Conservation (phyloP, 2,329 filamentous ascomycete genomes). For the Fusarium sp. region DNA sequence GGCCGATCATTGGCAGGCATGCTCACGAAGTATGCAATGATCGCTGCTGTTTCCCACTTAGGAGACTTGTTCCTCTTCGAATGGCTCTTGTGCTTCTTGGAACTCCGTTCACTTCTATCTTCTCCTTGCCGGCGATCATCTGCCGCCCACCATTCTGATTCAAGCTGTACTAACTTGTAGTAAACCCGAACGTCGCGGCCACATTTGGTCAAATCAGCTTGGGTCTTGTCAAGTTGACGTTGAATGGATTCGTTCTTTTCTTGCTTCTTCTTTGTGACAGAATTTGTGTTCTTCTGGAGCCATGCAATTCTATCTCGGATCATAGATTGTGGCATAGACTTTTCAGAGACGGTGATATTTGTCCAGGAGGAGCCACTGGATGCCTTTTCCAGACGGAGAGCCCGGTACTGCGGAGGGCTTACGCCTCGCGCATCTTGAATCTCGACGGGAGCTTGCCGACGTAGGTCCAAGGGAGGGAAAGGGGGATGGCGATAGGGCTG, state of each 20-base stretch:
- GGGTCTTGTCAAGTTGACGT: slow-evolving; percentile 56
- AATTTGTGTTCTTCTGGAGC: slow-evolving; percentile 50
- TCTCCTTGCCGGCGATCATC: slow-evolving; percentile 36
- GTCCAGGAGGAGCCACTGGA: slow-evolving; percentile 54
- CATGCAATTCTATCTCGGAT: slow-evolving; percentile 52
- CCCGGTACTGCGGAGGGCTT: slow-evolving; percentile 52
- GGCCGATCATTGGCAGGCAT: slow-evolving; percentile 51
- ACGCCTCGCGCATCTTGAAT: slow-evolving; percentile 54
- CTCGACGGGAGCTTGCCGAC: slow-evolving; percentile 31
- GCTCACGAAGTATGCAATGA: slow-evolving; percentile 61
- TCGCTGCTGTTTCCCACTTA: slow-evolving; percentile 53
- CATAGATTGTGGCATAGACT: slow-evolving; percentile 53
- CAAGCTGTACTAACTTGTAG: slow-evolving; percentile 58
- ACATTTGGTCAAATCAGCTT: slow-evolving; percentile 48
- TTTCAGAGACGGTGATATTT: slow-evolving; percentile 48
- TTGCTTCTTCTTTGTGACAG: slow-evolving; percentile 54
- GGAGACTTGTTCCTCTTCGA: slow-evolving; percentile 41
- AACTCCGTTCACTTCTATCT: slow-evolving; percentile 35
- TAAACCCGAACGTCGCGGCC: slow-evolving; percentile 55
- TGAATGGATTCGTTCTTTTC: slow-evolving; percentile 52
- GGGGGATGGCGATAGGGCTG: slow-evolving; percentile 22
- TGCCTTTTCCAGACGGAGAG: slow-evolving; percentile 57
- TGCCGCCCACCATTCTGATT: slow-evolving; percentile 52
- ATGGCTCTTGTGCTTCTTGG: slow-evolving; percentile 29
- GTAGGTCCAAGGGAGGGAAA: slow-evolving; percentile 34